phyloP scores from a whole-genome alignment of 2,329 filamentous ascomycete species.

The Calonectria pteridis region DNA sequence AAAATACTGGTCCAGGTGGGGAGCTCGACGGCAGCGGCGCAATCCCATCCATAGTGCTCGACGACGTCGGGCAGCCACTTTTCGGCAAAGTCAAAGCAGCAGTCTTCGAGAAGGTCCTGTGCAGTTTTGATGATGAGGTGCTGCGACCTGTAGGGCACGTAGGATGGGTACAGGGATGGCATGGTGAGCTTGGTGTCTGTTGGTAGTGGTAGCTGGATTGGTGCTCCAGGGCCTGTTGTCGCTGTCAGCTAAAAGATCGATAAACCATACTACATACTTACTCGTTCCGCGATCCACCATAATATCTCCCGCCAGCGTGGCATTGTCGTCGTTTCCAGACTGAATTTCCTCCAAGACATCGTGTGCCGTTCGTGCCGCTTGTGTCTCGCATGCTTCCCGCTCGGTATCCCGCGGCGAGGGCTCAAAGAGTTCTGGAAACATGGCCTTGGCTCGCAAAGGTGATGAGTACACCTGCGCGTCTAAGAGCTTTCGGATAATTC shows the following conservation, averaged over 20 bases:
- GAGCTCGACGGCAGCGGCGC: slow-evolving; percentile 7
- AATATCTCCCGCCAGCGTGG: background rate
- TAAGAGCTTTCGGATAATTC: background rate
- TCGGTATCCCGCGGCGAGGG: background rate
- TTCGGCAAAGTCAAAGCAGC: slow-evolving; percentile 7
- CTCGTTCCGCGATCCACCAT: background rate
- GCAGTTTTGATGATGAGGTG: slow-evolving; percentile 3
- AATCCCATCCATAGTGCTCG: slow-evolving; percentile 1
- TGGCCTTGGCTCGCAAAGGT: background rate
- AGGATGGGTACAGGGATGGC: slow-evolving; percentile 14
- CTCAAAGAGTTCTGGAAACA: background rate
- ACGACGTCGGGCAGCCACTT: slow-evolving; percentile 10
- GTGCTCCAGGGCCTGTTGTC: background rate
- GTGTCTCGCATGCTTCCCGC: background rate
- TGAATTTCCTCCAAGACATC: background rate
- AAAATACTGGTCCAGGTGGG: slow-evolving; percentile 2
- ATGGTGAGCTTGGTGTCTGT: background rate
- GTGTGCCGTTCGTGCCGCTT: background rate
- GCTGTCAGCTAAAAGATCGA: background rate
- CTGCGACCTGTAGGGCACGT: slow-evolving; percentile 4
- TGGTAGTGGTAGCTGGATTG: background rate
- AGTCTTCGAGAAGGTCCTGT: slow-evolving; percentile 8
- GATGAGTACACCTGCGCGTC: background rate
- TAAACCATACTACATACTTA: background rate
- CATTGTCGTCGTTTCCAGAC: background rate